These are phyloP conservation scores for Clitopilus hobsonii DNA, from an alignment of 768 basidiomycete genomes.

Conservation along the genomic window DNA sequence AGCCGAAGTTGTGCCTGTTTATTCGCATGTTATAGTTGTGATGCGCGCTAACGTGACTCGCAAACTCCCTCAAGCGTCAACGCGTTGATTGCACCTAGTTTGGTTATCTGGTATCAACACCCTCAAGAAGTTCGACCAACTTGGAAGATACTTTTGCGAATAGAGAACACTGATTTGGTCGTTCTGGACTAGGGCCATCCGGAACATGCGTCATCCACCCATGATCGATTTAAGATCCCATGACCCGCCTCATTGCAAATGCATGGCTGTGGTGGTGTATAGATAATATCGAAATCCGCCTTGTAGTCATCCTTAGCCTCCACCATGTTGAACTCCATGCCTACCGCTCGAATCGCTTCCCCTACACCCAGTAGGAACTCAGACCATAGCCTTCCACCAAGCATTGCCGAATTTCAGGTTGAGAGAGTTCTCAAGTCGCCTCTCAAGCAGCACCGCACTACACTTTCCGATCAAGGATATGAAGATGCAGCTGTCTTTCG, in stretches of 20 bases:
- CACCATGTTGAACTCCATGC: slow-evolving; percentile 4
- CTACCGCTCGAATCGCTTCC: slow-evolving; percentile 15
- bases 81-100: too few species aligned
- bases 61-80: too few species aligned
- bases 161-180: too few species aligned
- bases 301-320: not conserved
- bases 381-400: slow-evolving; percentile 26
- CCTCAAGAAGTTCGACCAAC: too few species aligned
- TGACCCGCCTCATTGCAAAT: not conserved
- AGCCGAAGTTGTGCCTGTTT: too few species aligned
- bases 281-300: not conserved
- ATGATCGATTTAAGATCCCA: too few species aligned
- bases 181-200: too few species aligned
- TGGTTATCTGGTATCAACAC: too few species aligned
- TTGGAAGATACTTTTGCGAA: too few species aligned
- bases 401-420: slow-evolving; percentile 59
- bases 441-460: slow-evolving; percentile 26
- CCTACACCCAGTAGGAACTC: slow-evolving; percentile 20
- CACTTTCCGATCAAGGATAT: slow-evolving; percentile 25
- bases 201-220: too few species aligned
- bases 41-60: too few species aligned
- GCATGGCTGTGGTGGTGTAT: not conserved
- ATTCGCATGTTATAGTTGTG: too few species aligned
- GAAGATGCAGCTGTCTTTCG: slow-evolving; percentile 51
- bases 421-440: slow-evolving; percentile 44